Base-by-base conservation (phyloP, 768 basidiomycete species). In the Cyclocybe cylindracea region DNA sequence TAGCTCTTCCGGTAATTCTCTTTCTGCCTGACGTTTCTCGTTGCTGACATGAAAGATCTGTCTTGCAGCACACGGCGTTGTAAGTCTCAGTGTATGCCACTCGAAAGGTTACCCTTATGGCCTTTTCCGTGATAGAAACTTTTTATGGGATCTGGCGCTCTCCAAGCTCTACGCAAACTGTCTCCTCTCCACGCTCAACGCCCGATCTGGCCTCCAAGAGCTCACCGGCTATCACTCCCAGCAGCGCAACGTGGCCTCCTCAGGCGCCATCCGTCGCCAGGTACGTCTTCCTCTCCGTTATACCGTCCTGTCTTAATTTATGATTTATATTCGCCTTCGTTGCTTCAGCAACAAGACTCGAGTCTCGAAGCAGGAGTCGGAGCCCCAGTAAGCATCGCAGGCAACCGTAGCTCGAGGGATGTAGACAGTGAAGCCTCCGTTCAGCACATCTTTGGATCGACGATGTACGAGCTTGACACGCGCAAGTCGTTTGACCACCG, bases 81-180 rank as follows among this genome's bases (percentile, higher is more conserved):
- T 78, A 57, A 62, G 76, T 65, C 8, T 24, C 4, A 4, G 8
- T 5, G 6, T 10, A 32, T 7, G 24, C n/a, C 33, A 19, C 54
- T 14, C 10, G 2, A 39, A 24, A 14, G 16, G 10, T 5, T 24
- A 2, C 16, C n/a, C 5, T 31, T 14, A 4, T 34, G 3, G 11
- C 11, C 19, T 10, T 14, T 18, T 46, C 11, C 10, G 14, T 40
- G 4, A 1, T 42, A 75, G 77, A 19, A 80, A 79, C 57, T 80
- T 80, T 57, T 51, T 78, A 7, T 80, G 75, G 73, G 78, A 79
- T 54, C 64, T 80, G 16, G 67, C 76, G 9, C 63, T 80, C 10
- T 70, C 76, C 2, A 79, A 78, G 47, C 66, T 80, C 7, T 80
- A 80, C 57, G 50, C 75, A 14, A 80, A 79, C 48, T 78, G 76